Evolutionary conservation across 2,329 filamentous ascomycete genomes (phyloP).

Genomic region (Curvularia eragrostidis): DNA sequence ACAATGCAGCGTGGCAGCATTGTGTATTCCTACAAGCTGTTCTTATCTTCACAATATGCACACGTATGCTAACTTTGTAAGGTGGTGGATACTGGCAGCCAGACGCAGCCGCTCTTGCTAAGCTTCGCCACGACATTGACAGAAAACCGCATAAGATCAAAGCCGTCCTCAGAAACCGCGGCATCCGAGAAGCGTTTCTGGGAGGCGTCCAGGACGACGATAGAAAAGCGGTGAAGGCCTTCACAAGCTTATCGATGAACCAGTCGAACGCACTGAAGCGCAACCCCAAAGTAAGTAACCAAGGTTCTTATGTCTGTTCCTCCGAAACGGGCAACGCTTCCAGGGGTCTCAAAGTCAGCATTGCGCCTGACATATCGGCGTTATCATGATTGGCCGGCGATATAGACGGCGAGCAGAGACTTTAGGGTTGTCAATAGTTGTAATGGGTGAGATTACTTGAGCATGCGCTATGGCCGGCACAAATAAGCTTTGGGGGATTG

Average conservation of each 20-base stretch:
- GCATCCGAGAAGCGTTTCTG: conserved; percentile 71
- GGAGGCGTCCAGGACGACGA: conserved; percentile 62
- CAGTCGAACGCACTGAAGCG: conserved; percentile 79
- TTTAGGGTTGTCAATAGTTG: neutral
- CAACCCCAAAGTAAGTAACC: conserved; percentile 74
- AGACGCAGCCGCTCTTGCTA: conserved; percentile 68
- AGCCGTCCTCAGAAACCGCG: conserved; percentile 65
- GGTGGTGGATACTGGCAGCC: conserved; percentile 84
- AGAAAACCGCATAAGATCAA: conserved; percentile 74
- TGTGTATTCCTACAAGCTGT: neutral
- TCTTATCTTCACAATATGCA: neutral
- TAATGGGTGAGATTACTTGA: conserved; percentile 2
- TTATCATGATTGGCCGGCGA: neutral
- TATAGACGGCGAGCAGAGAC: neutral
- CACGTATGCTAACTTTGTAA: conserved; percentile 43
- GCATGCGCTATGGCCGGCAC: conserved; percentile 7
- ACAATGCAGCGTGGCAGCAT: neutral
- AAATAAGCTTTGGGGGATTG: conserved; percentile 3
- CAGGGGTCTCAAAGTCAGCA: neutral
- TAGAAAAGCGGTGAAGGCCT: conserved; percentile 70
- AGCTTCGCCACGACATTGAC: conserved; percentile 77
- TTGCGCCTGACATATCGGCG: neutral
- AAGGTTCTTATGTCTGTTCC: conserved; percentile 16
- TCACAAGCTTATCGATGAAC: conserved; percentile 65
- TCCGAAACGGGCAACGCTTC: neutral